phyloP scores from a whole-genome alignment of 129 eudicot species.

The Scalesia atractyloides region DNA sequence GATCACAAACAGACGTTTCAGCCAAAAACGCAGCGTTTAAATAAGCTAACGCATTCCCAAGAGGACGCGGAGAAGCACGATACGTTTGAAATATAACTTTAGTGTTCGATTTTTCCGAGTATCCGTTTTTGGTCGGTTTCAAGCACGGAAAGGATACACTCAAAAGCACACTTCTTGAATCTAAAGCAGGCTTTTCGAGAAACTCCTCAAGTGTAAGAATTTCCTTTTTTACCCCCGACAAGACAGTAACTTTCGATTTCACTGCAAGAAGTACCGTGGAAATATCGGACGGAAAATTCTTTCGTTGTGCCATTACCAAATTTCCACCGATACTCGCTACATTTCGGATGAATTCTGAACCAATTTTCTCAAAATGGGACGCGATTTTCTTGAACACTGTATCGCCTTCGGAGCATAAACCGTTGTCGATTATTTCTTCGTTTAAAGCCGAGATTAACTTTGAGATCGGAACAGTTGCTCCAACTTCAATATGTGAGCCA shows the following conservation, averaged over 20 bases:
- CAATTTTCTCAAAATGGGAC: constrained; percentile 74
- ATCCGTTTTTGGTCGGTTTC: constrained; percentile 37
- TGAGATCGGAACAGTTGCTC: constrained; percentile 79
- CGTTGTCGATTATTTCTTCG: constrained; percentile 31
- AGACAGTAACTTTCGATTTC: constrained; percentile 53
- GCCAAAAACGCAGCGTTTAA: constrained; percentile 85
- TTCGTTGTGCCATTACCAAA: constrained; percentile 83
- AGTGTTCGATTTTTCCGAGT: constrained; percentile 25
- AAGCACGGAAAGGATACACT: constrained; percentile 60
- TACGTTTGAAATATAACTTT: constrained; percentile 68
- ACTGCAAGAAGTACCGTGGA: constrained; percentile 79
- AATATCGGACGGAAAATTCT: constrained; percentile 80
- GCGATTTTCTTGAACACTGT: constrained; percentile 58
- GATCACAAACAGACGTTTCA: constrained; percentile 38
- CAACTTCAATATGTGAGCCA: constrained; percentile 52
- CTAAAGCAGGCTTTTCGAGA: constrained; percentile 56
- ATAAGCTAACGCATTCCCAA: constrained; percentile 86
- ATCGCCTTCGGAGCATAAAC: constrained; percentile 18
- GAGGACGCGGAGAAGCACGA: constrained; percentile 91
- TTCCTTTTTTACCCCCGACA: constrained; percentile 44
- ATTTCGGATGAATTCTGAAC: constrained; percentile 64
- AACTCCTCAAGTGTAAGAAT: constrained; percentile 65
- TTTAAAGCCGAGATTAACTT: constrained; percentile 54
- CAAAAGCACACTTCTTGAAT: constrained; percentile 60
- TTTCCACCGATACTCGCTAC: constrained; percentile 93